Evolutionary conservation across 768 basidiomycete species (phyloP).

Genomic region (Lentinula detonsa): DNA sequence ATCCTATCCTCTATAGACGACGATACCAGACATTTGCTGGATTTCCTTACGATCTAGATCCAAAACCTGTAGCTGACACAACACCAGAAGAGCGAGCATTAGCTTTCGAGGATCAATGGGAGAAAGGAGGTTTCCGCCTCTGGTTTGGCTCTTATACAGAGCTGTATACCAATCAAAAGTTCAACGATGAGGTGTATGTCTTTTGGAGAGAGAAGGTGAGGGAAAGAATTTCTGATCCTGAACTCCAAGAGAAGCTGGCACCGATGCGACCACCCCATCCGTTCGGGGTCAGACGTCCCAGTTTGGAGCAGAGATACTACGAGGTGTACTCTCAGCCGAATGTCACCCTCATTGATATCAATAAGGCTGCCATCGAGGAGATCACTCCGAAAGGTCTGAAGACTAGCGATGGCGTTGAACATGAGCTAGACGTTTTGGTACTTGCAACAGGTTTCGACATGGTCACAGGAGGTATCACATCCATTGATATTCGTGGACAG

Average conservation of each 20-base stretch:
- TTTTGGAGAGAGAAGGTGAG: slow-evolving; percentile 6
- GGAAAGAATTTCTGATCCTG: not conserved
- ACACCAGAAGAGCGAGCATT: slow-evolving; percentile 10
- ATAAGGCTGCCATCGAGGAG: not conserved
- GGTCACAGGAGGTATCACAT: slow-evolving; percentile 5
- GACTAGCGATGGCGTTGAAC: slow-evolving; percentile 3
- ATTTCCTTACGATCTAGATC: not conserved
- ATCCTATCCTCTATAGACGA: not conserved
- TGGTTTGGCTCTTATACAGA: slow-evolving; percentile 5
- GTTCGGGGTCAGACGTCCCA: slow-evolving; percentile 1
- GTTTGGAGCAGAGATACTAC: slow-evolving; percentile 5
- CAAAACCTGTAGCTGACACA: not conserved
- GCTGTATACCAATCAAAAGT: not conserved
- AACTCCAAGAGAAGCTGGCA: slow-evolving; percentile 4
- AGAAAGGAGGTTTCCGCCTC: slow-evolving; percentile 8
- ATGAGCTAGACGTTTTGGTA: slow-evolving; percentile 2
- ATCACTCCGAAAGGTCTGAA: slow-evolving; percentile 2
- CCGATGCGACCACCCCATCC: slow-evolving; percentile 4
- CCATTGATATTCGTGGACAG: slow-evolving; percentile 4
- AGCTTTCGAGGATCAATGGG: slow-evolving; percentile 9
- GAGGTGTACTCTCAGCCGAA: slow-evolving; percentile 6
- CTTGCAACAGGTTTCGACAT: slow-evolving; percentile 8
- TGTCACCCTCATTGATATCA: slow-evolving; percentile 5
- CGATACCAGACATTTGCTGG: slow-evolving; percentile 4
- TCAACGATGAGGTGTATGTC: slow-evolving; percentile 3